Percentiles rank a stretch among this genome's conserved stretches.
These are phyloP conservation scores for Globisporangium emineosum DNA, from an alignment of 352 stramenopile species.

Conservation along the genomic window DNA sequence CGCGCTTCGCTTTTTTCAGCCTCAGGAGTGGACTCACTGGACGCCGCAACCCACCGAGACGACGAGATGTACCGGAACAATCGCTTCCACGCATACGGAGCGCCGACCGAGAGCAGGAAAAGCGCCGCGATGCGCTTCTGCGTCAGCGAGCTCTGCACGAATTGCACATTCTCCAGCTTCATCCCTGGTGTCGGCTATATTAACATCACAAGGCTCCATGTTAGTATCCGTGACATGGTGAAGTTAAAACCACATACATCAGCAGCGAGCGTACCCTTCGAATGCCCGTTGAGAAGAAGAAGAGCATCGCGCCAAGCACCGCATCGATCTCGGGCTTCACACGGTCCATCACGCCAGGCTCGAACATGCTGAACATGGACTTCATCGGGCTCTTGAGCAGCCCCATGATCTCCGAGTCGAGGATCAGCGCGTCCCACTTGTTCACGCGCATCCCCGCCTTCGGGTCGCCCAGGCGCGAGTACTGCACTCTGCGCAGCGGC, in stretches of 20 bases:
- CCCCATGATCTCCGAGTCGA: conserved; percentile 76
- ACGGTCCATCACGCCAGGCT: conserved; percentile 54
- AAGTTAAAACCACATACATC: too few relatives aligned
- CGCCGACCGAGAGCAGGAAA: conserved; percentile 65
- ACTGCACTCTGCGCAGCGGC: conserved; percentile 30
- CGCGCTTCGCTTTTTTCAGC: conserved; percentile 16
- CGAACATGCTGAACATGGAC: conserved; percentile 79
- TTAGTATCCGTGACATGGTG: too few relatives aligned
- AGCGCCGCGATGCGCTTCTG: conserved; percentile 45
- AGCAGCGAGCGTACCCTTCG: conserved; percentile 35
- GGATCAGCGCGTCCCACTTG: conserved; percentile 79
- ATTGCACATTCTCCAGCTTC: conserved; percentile 81
- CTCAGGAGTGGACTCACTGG: not conserved
- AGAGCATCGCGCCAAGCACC: conserved; percentile 47
- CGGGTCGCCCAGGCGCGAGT: conserved; percentile 39
- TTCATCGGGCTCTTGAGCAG: conserved; percentile 75
- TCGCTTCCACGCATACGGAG: conserved; percentile 80
- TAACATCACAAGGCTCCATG: conserved; percentile 4
- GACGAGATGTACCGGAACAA: conserved; percentile 60
- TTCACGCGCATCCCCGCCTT: conserved; percentile 64
- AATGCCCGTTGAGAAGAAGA: conserved; percentile 61
- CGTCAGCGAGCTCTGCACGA: conserved; percentile 43
- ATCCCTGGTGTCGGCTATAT: conserved; percentile 75
- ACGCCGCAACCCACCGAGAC: conserved; percentile 30
- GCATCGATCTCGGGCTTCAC: conserved; percentile 78